Conservation (phyloP, 441 rosid species). For the Croton setiger region DNA sequence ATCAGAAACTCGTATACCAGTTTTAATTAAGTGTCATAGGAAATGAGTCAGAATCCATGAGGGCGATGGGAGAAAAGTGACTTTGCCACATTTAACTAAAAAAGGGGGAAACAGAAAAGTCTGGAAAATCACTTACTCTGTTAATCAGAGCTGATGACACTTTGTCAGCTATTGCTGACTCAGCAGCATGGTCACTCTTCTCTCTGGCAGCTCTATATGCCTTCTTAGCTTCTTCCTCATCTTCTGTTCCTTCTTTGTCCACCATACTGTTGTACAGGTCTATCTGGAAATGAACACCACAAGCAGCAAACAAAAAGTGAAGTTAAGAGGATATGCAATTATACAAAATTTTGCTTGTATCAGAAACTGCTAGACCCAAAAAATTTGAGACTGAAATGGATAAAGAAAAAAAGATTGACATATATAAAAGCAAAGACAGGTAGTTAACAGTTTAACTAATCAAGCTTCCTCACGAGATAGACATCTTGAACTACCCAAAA, state of each 20-base stretch:
- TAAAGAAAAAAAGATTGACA: too few species aligned
- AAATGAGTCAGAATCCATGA: slow-evolving; percentile 9
- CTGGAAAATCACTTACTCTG: slow-evolving; percentile 41
- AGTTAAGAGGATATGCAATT: slow-evolving; percentile 7
- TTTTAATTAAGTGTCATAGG: background rate
- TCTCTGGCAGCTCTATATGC: slow-evolving; percentile 88
- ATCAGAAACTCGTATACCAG: slow-evolving; percentile 8
- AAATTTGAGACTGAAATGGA: too few species aligned
- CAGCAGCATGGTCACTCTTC: slow-evolving; percentile 54
- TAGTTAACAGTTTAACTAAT: background rate
- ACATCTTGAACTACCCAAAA: background rate
- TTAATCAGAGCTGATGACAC: slow-evolving; percentile 75
- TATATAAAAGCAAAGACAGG: background rate
- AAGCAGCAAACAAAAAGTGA: slow-evolving; percentile 11
- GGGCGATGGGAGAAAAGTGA: slow-evolving; percentile 8
- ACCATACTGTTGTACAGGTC: slow-evolving; percentile 82
- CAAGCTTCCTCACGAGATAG: slow-evolving; percentile 8
- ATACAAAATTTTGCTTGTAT: background rate
- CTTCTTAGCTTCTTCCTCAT: slow-evolving; percentile 66
- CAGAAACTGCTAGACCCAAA: too few species aligned
- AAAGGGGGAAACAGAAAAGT: background rate
- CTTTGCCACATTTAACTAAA: background rate
- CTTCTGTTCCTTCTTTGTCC: slow-evolving; percentile 72
- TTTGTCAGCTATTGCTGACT: slow-evolving; percentile 45
- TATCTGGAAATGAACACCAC: slow-evolving; percentile 36